Percentiles rank a stretch among this genome's conserved stretches.
Conservation (phyloP, 805 yeast species). For the Komagataella ulmi region DNA sequence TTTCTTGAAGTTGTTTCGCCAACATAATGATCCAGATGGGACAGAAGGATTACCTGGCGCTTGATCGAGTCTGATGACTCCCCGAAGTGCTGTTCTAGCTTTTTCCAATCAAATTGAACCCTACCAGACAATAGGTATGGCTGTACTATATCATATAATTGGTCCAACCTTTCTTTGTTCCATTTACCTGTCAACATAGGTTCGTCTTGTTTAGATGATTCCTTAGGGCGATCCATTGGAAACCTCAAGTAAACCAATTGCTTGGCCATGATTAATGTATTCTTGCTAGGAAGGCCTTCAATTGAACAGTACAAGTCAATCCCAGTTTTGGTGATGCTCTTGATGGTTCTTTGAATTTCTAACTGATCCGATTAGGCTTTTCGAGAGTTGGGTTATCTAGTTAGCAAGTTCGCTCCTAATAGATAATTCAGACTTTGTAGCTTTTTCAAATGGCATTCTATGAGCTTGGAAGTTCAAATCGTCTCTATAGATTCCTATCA, state of each 20-base stretch:
- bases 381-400: neutral
- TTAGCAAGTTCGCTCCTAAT: neutral
- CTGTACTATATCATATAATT: neutral
- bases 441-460: neutral
- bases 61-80: neutral
- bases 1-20: neutral
- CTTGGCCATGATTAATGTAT: neutral
- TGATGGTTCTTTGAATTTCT: neutral
- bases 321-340: neutral
- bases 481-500: neutral
- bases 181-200: neutral
- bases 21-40: neutral
- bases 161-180: neutral
- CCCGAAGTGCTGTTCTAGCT: neutral
- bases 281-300: neutral
- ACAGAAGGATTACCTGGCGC: neutral
- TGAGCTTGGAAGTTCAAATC: neutral
- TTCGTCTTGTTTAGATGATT: neutral
- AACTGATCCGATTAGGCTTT: neutral
- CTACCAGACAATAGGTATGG: neutral
- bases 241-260: neutral
- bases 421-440: too few relatives aligned
- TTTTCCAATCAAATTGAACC: neutral
- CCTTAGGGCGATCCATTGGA: neutral
- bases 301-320: neutral